Evolutionary conservation across 2,329 filamentous ascomycete species (phyloP).

Genomic region (Fusarium kyushuense): DNA sequence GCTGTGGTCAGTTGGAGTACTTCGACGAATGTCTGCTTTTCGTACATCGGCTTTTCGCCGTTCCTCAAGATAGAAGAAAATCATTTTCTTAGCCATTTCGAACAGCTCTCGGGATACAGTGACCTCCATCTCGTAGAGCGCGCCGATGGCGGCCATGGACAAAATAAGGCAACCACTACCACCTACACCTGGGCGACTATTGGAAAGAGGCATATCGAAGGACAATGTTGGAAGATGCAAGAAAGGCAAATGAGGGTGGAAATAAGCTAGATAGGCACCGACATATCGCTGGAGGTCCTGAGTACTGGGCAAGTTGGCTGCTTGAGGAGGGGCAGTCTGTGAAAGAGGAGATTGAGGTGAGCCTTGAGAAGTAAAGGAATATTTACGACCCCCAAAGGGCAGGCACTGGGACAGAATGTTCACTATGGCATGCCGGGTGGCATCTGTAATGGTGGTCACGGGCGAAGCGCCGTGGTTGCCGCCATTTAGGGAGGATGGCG

Average conservation of each 20-base stretch:
- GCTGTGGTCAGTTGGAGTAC: slow-evolving; percentile 61
- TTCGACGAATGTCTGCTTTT: slow-evolving; percentile 69
- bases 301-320: slow-evolving; percentile 78
- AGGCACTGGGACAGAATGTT: slow-evolving; percentile 69
- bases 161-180: slow-evolving; percentile 88
- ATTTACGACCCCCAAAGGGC: slow-evolving; percentile 70
- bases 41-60: slow-evolving; percentile 85
- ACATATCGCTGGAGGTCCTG: slow-evolving; percentile 91
- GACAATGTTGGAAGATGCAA: slow-evolving; percentile 91
- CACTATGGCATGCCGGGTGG: slow-evolving; percentile 71
- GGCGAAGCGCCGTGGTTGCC: slow-evolving; percentile 70
- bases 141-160: slow-evolving; percentile 83
- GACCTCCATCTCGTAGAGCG: slow-evolving; percentile 88
- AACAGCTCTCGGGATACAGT: slow-evolving; percentile 86
- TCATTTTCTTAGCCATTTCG: slow-evolving; percentile 94
- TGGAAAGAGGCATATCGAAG: slow-evolving; percentile 82
- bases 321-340: slow-evolving; percentile 61
- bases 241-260: slow-evolving; percentile 96
- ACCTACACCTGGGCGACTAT: slow-evolving; percentile 72
- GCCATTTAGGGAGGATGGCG: slow-evolving; percentile 77
- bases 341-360: slow-evolving; percentile 67
- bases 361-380: slow-evolving; percentile 69
- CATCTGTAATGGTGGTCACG: slow-evolving; percentile 73
- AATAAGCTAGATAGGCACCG: slow-evolving; percentile 88
- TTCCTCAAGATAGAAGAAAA: slow-evolving; percentile 91